These are phyloP conservation scores for Boletellus ananiceps DNA, from an alignment of 768 basidiomycete genomes.

Conservation along the genomic window DNA sequence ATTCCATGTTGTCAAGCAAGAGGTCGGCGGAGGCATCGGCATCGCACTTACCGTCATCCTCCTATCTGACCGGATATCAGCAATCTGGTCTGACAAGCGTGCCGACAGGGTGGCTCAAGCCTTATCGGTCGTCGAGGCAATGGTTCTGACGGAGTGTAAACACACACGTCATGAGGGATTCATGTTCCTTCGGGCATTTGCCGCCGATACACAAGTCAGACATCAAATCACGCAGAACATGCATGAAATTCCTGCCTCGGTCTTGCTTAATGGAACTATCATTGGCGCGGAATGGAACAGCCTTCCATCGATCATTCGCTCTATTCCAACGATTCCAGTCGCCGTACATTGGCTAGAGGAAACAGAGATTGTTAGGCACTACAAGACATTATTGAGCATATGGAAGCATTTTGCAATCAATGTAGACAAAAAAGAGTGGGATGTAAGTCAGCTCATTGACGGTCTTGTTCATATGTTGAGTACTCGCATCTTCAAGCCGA, in stretches of 20 bases:
- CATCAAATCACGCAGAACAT: constrained; percentile 2
- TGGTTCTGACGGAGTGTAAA: constrained; percentile 29
- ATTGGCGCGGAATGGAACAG: constrained; percentile 24
- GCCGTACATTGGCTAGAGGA: constrained; percentile 34
- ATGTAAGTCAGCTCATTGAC: constrained; percentile 22
- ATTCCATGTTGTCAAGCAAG: constrained; percentile 44
- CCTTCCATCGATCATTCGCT: constrained; percentile 27
- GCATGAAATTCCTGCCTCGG: constrained; percentile 25
- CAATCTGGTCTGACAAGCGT: constrained; percentile 6
- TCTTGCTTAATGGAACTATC: constrained; percentile 46
- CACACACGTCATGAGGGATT: constrained; percentile 32
- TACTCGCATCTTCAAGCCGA: constrained; percentile 27
- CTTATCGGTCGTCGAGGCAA: constrained; percentile 35
- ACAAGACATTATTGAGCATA: constrained; percentile 35
- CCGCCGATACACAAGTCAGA: constrained; percentile 20
- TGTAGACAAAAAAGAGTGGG: constrained; percentile 12
- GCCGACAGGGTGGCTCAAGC: constrained; percentile 30
- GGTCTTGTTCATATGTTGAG: constrained; percentile 3
- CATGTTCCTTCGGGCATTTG: constrained; percentile 34
- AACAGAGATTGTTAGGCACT: constrained; percentile 36
- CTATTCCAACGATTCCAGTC: constrained; percentile 22
- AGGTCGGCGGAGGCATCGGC: constrained; percentile 43
- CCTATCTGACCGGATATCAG: constrained; percentile 20
- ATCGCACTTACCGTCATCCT: constrained; percentile 38
- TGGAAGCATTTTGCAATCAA: constrained; percentile 34